These are phyloP conservation scores for Aspergillus pseudonomiae DNA, from an alignment of 2,329 filamentous ascomycete genomes.

Conservation along the genomic window DNA sequence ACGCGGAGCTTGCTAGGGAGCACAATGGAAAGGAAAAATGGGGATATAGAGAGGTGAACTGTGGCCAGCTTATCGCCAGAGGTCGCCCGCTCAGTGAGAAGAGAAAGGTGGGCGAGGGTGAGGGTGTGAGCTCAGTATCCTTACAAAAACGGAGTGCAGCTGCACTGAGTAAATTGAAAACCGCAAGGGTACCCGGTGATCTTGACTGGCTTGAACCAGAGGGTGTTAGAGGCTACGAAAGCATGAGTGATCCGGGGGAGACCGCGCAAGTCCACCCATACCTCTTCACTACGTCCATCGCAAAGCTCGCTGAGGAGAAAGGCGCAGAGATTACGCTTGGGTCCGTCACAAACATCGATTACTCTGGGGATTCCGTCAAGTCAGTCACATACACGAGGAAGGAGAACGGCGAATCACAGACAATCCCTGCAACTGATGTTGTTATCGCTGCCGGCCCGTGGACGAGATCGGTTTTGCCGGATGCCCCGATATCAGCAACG, in stretches of 20 bases:
- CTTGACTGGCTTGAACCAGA: conserved; percentile 81
- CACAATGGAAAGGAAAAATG: conserved; percentile 77
- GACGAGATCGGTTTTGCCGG: conserved; percentile 57
- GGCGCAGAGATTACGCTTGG: conserved; percentile 70
- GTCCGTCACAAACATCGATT: conserved; percentile 69
- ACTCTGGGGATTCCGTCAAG: conserved; percentile 56
- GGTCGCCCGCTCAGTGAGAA: conserved; percentile 46
- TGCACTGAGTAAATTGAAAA: conserved; percentile 54
- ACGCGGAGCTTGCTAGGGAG: conserved; percentile 80
- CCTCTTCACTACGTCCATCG: conserved; percentile 85
- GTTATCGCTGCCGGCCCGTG: conserved; percentile 66
- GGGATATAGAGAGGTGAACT: conserved; percentile 82
- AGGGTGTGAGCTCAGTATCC: conserved; percentile 47
- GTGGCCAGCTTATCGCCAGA: conserved; percentile 65
- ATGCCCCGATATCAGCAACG: conserved; percentile 61
- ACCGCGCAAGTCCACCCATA: conserved; percentile 94
- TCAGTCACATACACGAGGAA: conserved; percentile 66
- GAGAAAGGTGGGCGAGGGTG: conserved; percentile 30
- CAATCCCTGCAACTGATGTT: conserved; percentile 61
- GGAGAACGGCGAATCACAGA: conserved; percentile 50
- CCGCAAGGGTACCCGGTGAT: conserved; percentile 70
- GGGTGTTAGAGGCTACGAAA: conserved; percentile 70
- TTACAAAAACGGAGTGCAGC: conserved; percentile 60
- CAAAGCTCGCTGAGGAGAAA: conserved; percentile 69
- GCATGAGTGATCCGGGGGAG: conserved; percentile 78